Evolutionary conservation across 2,329 filamentous ascomycete genomes (phyloP).

Genomic region (Lecanicillium sp.): DNA sequence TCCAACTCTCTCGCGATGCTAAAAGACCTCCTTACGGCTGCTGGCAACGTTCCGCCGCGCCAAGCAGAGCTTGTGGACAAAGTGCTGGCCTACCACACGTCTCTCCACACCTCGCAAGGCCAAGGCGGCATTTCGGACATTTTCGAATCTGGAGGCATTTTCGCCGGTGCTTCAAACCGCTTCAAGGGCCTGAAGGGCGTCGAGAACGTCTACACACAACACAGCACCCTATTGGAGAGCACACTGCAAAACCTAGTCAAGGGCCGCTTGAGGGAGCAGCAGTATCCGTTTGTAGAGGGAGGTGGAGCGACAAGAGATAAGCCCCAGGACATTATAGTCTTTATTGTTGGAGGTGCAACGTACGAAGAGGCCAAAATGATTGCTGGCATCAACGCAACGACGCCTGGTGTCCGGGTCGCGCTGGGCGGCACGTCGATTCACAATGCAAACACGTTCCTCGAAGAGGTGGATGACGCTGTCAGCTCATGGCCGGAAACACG

Average conservation of each 20-base stretch:
- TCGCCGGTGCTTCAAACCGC: constrained; percentile 76
- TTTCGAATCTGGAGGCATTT: constrained; percentile 86
- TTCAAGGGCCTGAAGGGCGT: constrained; percentile 96
- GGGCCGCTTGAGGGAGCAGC: constrained; percentile 73
- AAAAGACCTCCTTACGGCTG: constrained; percentile 76
- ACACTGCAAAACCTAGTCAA: constrained; percentile 93
- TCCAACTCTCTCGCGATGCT: constrained; percentile 79
- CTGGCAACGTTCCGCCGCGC: constrained; percentile 69
- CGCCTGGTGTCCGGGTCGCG: constrained; percentile 81
- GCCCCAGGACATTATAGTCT: constrained; percentile 91
- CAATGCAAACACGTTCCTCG: constrained; percentile 80
- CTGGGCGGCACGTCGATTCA: constrained; percentile 83
- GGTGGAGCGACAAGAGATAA: constrained; percentile 84
- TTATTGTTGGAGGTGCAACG: constrained; percentile 87
- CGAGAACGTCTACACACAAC: constrained; percentile 98
- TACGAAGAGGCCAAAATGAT: constrained; percentile 97
- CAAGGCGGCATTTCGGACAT: constrained; percentile 79
- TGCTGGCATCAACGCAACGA: constrained; percentile 86
- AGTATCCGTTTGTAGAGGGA: constrained; percentile 91
- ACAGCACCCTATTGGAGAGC: constrained; percentile 78
- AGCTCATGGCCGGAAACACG: constrained; percentile 67
- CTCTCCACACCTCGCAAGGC: constrained; percentile 70
- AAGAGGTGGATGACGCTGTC: constrained; percentile 86
- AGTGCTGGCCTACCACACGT: constrained; percentile 77
- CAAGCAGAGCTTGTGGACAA: constrained; percentile 75